Base-by-base conservation (phyloP, 768 basidiomycete genomes). In the Lactifluus rugatus region DNA sequence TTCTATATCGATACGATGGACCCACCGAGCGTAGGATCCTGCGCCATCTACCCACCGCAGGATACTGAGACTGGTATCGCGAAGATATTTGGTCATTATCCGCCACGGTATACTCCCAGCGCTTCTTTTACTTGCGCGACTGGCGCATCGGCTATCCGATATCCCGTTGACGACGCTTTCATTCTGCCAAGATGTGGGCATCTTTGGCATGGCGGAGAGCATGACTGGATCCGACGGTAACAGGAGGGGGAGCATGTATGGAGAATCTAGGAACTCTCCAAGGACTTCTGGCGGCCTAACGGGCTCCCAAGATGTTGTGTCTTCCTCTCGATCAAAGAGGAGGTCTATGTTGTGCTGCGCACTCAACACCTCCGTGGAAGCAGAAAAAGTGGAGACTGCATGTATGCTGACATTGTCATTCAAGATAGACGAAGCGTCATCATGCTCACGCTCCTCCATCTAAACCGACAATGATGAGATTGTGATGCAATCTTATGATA, bases 191-290 rank as follows among this genome's bases (percentile, higher is more conserved):
- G 71, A 60, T n/a, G 69, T 62, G 19, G 72, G 67, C 64, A 77
- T 81, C 49, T 70, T 77, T 0, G 89, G 84, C 2, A 80, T 72
- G 6, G 87, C 88, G 19, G 87, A 84, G 8, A 94, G 75, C 69
- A 89, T 76, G 39, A 82, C 82, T 32, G 87, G 84, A 69, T 92
- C 84, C 19, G 84, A 82, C 7, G 94, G 94, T 49, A 96, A 83
- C 21, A 82, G 76, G 48, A 95, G 75, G 1, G 91, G 92, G 23
- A 98, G 79, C 93, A 97, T 97, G 69, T 87, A 82, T 62, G 93
- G 80, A 25, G 90, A 93, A 70, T 99, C 93, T 62, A 97, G 75
- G 25, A 97, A 73, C 69, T 99, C 96, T 31, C 93, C 93, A 1
- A 93, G 78, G 25, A 84, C 84, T 66, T 89, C 87, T 0, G 91